Conservation (phyloP, 805 yeast genomes). For the Teunomyces panamensis region DNA sequence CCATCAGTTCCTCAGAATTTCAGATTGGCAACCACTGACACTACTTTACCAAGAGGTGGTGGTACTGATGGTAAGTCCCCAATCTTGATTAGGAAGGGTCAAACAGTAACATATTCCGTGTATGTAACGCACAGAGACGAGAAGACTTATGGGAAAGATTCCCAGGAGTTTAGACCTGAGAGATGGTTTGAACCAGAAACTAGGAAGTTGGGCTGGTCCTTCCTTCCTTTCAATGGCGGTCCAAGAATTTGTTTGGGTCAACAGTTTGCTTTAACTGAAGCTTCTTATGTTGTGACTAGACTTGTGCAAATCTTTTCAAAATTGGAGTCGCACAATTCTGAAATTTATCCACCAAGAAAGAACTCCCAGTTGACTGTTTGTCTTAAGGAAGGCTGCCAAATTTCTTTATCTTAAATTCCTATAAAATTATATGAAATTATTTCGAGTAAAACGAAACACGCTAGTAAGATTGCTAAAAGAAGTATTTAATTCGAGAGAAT, state of each 20-base stretch:
- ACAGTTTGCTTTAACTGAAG: slow-evolving; percentile 38
- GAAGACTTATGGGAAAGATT: slow-evolving; percentile 31
- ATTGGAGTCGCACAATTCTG: slow-evolving; percentile 10
- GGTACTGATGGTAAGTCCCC: slow-evolving; percentile 28
- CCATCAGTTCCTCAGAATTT: slow-evolving; percentile 52
- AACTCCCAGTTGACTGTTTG: slow-evolving; percentile 30
- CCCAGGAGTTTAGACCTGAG: slow-evolving; percentile 34
- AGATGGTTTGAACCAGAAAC: slow-evolving; percentile 30
- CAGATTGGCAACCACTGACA: slow-evolving; percentile 44
- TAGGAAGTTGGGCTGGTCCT: slow-evolving; percentile 34
- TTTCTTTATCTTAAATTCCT: slow-evolving; percentile 5
- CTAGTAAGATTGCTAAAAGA: too few relatives aligned
- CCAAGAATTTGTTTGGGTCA: slow-evolving; percentile 41
- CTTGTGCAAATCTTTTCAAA: slow-evolving; percentile 30
- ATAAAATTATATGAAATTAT: background rate
- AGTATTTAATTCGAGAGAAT: too few relatives aligned
- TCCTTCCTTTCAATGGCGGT: slow-evolving; percentile 37
- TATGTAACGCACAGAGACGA: slow-evolving; percentile 19
- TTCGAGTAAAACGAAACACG: too few relatives aligned
- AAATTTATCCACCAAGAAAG: slow-evolving; percentile 11
- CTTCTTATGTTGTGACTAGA: slow-evolving; percentile 28
- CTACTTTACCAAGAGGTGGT: slow-evolving; percentile 52
- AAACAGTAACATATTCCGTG: slow-evolving; percentile 16
- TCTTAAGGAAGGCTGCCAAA: slow-evolving; percentile 19
- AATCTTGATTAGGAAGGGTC: slow-evolving; percentile 23